Evolutionary conservation across 106 monocot genomes (phyloP), one percentile per base, ranked within the genome.

Genomic region (Iris macrosiphon): DNA sequence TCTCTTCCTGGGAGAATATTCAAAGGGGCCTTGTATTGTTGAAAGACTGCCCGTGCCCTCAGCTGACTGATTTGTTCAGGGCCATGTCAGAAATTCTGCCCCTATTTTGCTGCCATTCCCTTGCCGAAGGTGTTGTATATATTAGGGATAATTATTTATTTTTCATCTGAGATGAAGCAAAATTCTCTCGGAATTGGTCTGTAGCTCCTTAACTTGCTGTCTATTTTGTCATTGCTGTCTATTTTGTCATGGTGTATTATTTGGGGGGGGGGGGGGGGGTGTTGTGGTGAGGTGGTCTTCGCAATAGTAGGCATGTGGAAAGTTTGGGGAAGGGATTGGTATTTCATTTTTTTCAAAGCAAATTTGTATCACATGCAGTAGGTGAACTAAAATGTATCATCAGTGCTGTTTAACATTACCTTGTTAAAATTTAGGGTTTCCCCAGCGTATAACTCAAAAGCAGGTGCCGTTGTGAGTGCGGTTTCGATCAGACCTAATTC

Each of bases 81-180:
- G 25, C 58, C 46, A 21, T 30, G 61, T 12, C 31, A 5, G 30
- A 30, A 19, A 12, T 20, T 42, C 30, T 41, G 29, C 61, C 45
- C 46, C n/a, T n/a, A 44, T 44, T 42, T 28, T 44, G 43, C 43
- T 59, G 43, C 49, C 29, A n/a, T 50, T 3, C 49, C 14, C 29
- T 48, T 48, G 48, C 49, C 49, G 29, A 27, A 15, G 49, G 32
- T 33, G 32, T 53, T 53, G 52, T 53, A 53, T 53, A 53, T 50
- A 50, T 50, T 50, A 50, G 49, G 29, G 49, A 28, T 33, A 14
- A 53, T 53, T 33, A 53, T 32, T 53, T 32, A 29, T 30, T 29
- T 10, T 14, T 32, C 32, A 33, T 19, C 2, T 25, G 47, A 47
- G 47, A 47, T 25, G 47, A 6, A 6, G 8, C 9, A 47, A 47